These are phyloP conservation scores for Thozetella sp. DNA, from an alignment of 495 filamentous ascomycete genomes.

Conservation along the genomic window DNA sequence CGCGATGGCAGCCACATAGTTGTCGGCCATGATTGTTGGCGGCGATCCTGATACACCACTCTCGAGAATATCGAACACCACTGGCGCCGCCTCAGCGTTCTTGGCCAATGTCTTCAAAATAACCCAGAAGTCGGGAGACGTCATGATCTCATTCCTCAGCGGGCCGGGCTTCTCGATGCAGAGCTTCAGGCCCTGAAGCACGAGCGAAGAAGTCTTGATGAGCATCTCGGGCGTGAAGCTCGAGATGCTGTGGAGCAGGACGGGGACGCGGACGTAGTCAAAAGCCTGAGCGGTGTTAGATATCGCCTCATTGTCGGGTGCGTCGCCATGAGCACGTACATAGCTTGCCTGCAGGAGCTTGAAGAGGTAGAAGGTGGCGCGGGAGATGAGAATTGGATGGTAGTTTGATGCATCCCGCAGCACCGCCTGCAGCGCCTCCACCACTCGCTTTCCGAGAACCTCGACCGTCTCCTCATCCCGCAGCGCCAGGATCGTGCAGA, in stretches of 20 bases:
- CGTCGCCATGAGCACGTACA: constrained; percentile 53
- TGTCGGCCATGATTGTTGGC: constrained; percentile 86
- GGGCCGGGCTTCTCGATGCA: constrained; percentile 77
- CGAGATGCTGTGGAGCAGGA: constrained; percentile 89
- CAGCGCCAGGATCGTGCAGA: constrained; percentile 82
- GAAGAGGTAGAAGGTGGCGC: constrained; percentile 85
- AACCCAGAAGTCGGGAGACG: constrained; percentile 96
- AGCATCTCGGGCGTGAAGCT: constrained; percentile 78
- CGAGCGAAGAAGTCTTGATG: constrained; percentile 71
- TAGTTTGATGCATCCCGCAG: constrained; percentile 76
- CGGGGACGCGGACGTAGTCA: constrained; percentile 88
- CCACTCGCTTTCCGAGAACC: constrained; percentile 73
- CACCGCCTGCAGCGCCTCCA: constrained; percentile 77
- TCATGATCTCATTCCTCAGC: constrained; percentile 88
- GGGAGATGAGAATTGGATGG: constrained; percentile 79
- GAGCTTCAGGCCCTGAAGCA: constrained; percentile 75
- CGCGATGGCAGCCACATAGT: constrained; percentile 83
- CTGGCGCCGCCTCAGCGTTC: constrained; percentile 66
- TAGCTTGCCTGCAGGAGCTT: constrained; percentile 84
- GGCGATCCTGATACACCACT: constrained; percentile 65
- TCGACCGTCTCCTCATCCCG: constrained; percentile 73
- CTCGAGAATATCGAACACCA: constrained; percentile 83
- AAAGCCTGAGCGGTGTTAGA: constrained; percentile 64
- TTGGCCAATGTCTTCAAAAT: constrained; percentile 76
- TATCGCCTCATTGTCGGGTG: not conserved